A percentile compares a stretch with the other conserved stretches of the same genome.
Evolutionary conservation across 2,329 filamentous ascomycete species (phyloP).

Genomic region (Fusarium tanahbumbuense): DNA sequence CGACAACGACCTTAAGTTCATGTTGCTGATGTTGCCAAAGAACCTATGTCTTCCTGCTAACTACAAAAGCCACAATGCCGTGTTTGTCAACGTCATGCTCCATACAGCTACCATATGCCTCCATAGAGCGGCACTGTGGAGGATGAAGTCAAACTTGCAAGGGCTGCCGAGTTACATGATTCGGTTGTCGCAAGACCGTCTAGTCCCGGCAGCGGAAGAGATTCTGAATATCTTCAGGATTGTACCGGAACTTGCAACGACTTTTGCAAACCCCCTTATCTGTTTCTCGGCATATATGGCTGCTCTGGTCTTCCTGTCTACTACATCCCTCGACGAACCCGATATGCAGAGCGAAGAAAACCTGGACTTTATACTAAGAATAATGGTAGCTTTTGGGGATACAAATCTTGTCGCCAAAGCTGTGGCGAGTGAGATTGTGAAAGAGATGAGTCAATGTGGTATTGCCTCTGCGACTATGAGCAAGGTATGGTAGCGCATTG

Average conservation of each 20-base stretch:
- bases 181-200: conserved; percentile 13
- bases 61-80: conserved; percentile 16
- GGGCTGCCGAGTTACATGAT: conserved; percentile 11
- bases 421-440: conserved; percentile 7
- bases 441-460: conserved; percentile 17
- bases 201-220: conserved; percentile 17
- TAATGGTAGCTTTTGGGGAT: conserved; percentile 4
- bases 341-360: not conserved
- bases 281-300: conserved; percentile 25
- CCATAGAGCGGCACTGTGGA: conserved; percentile 24
- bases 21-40: conserved; percentile 20
- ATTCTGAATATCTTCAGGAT: conserved; percentile 22
- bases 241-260: conserved; percentile 5
- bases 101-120: conserved; percentile 24
- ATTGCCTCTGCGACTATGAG: conserved; percentile 3
- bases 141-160: conserved; percentile 14
- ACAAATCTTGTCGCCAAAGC: conserved; percentile 4
- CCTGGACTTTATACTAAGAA: conserved; percentile 12
- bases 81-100: conserved; percentile 24
- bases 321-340: not conserved
- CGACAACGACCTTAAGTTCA: conserved; percentile 22
- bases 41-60: conserved; percentile 17
- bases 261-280: conserved; percentile 18
- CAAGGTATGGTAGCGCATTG: not conserved
- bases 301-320: conserved; percentile 10